Percentiles rank a stretch among this genome's conserved stretches.
These are phyloP conservation scores for cucumber (Cucumis sativus) DNA, from an alignment of 306 rosid genomes.

Conservation along the genomic window Cucumber_9930_V3 NC_026660.2:26322001-26322500, in stretches of 20 bases:
- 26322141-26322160: background rate
- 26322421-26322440: background rate
- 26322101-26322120: background rate
- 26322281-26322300: constrained; percentile 24
- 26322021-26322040: background rate
- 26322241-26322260: background rate
- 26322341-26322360: background rate
- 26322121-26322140: background rate
- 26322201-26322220: background rate
- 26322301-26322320: constrained; percentile 18
- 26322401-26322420: background rate
- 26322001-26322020: background rate
- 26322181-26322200: background rate
- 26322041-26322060: background rate
- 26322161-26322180: background rate
- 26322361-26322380: background rate
- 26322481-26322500: background rate
- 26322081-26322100: background rate
- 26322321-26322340: background rate
- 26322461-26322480: background rate
- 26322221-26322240: background rate
- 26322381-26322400: background rate
- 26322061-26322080: background rate
- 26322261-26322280: constrained; percentile 6
- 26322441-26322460: background rate